These are phyloP conservation scores for Lipomyces yamanashiensis DNA, from an alignment of 805 yeast genomes.

Conservation along the genomic window DNA sequence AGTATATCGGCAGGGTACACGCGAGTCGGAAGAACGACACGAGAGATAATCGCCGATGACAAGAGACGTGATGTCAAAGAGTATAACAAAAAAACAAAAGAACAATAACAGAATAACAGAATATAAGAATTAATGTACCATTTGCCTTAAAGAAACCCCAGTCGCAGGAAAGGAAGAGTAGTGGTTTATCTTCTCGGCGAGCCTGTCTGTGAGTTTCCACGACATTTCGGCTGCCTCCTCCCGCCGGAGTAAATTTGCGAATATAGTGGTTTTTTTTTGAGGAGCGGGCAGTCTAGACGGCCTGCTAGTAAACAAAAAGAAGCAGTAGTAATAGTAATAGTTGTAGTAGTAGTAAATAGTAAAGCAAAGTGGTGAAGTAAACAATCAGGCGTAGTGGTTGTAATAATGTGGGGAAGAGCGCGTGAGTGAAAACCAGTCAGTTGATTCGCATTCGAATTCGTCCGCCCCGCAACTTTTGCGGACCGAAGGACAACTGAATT, in stretches of 20 bases:
- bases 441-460: not conserved
- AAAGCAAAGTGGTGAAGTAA: not conserved
- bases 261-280: not conserved
- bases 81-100: not conserved
- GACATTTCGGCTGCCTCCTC: constrained; percentile 29
- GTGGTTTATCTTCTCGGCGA: constrained; percentile 60
- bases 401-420: constrained; percentile 4
- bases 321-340: not conserved
- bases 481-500: not conserved
- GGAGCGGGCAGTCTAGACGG: not conserved
- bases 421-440: not conserved
- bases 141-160: constrained; percentile 80
- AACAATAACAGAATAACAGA: not conserved
- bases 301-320: not conserved
- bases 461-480: not conserved
- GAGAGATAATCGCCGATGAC: not conserved
- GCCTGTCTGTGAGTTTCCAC: constrained; percentile 47
- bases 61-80: not conserved
- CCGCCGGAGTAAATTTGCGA: constrained; percentile 12
- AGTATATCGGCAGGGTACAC: not conserved
- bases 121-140: constrained; percentile 53
- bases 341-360: not conserved
- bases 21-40: not conserved
- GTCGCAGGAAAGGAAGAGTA: constrained; percentile 80
- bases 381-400: not conserved